Percentiles rank a stretch among this genome's conserved stretches.
Conservation (phyloP, 495 filamentous ascomycete species). For the Viridothelium virens region DNA sequence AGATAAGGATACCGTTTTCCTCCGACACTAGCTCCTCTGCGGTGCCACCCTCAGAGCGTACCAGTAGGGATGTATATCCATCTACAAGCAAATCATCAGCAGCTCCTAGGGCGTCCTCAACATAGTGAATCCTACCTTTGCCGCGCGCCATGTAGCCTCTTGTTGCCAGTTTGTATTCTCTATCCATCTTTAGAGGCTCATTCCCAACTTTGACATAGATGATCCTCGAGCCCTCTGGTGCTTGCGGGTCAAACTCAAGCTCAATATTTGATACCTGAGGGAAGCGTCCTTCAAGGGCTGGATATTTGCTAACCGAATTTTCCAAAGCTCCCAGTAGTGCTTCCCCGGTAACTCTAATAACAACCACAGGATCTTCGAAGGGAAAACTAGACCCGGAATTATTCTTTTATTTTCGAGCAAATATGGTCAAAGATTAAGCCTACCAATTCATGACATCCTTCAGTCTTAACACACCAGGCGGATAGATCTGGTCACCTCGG, state of each 20-base stretch:
- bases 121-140: slow-evolving; percentile 40
- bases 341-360: slow-evolving; percentile 58
- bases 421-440: background rate
- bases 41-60: slow-evolving; percentile 59
- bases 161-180: slow-evolving; percentile 61
- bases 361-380: slow-evolving; percentile 83
- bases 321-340: slow-evolving; percentile 69
- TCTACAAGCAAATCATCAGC: slow-evolving; percentile 37
- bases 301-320: slow-evolving; percentile 70
- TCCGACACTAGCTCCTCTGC: slow-evolving; percentile 72
- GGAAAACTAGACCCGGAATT: slow-evolving; percentile 70
- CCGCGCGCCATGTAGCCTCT: slow-evolving; percentile 80
- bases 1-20: slow-evolving; percentile 78
- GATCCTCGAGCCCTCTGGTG: slow-evolving; percentile 54
- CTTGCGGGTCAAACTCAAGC: slow-evolving; percentile 57
- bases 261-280: slow-evolving; percentile 76
- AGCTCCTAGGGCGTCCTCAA: background rate
- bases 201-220: slow-evolving; percentile 52
- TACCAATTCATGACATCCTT: slow-evolving; percentile 54
- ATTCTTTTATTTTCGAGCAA: background rate
- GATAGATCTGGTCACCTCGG: slow-evolving; percentile 80
- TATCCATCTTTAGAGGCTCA: slow-evolving; percentile 50
- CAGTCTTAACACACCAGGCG: slow-evolving; percentile 63
- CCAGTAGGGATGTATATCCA: slow-evolving; percentile 65
- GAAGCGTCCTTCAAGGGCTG: slow-evolving; percentile 73